Evolutionary conservation across 1,284 basidiomycete species (phyloP).

Genomic region (Moniliophthora roreri): DNA sequence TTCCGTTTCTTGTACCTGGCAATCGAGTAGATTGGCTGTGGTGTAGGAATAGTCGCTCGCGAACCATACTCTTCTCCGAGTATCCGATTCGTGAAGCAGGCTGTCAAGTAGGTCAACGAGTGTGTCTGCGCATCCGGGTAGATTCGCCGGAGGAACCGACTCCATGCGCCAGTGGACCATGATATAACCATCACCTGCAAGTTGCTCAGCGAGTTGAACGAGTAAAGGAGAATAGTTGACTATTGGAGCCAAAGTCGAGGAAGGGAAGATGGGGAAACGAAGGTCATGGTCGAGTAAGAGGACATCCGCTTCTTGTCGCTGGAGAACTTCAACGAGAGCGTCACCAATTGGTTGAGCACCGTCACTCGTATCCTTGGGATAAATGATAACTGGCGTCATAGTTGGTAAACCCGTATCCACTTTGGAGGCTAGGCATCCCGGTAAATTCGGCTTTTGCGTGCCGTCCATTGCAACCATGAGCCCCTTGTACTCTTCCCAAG

Average conservation of each 20-base stretch:
- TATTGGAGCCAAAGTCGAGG: conserved; percentile 8
- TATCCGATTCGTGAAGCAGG: conserved; percentile 33
- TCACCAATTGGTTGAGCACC: background rate
- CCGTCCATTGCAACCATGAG: too few relatives aligned
- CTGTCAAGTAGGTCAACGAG: conserved; percentile 40
- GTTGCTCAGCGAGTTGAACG: conserved; percentile 32
- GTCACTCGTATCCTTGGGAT: background rate
- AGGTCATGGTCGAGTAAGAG: conserved; percentile 48
- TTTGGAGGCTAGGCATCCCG: background rate
- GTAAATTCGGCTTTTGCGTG: too few relatives aligned
- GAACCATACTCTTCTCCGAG: conserved; percentile 37
- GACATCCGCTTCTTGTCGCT: conserved; percentile 28
- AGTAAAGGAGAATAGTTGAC: conserved; percentile 39
- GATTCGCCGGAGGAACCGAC: conserved; percentile 33
- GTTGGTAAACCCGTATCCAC: background rate
- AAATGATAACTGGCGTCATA: background rate
- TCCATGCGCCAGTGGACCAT: conserved; percentile 55
- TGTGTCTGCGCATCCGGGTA: conserved; percentile 43
- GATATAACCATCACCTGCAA: conserved; percentile 34
- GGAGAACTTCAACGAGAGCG: background rate
- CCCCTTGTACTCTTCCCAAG: too few relatives aligned
- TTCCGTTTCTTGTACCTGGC: too few relatives aligned
- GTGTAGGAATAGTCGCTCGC: conserved; percentile 45
- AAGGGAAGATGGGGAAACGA: conserved; percentile 37
- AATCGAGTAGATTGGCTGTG: conserved; percentile 11